A percentile compares a stretch with the other conserved stretches of the same genome.
Conservation (phyloP, 768 basidiomycete species). For the Mycena polygramma region DNA sequence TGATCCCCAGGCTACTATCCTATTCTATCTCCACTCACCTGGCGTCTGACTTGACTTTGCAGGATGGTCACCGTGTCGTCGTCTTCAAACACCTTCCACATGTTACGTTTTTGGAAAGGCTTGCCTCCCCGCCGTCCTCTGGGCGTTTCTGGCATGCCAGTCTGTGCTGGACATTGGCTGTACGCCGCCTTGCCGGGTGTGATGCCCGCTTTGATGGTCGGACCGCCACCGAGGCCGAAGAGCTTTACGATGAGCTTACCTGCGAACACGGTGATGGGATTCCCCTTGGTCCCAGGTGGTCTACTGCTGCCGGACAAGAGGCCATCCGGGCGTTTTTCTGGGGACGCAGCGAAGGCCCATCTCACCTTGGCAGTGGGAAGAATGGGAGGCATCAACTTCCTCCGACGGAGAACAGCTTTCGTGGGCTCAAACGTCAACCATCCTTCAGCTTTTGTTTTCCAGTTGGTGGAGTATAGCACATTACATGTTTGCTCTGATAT, state of each 20-base stretch:
- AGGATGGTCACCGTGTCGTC: constrained; percentile 26
- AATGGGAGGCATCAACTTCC: background rate
- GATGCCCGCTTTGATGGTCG: constrained; percentile 6
- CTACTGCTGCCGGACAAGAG: constrained; percentile 18
- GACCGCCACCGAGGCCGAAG: background rate
- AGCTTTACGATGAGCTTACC: constrained; percentile 17
- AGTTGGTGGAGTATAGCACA: too few relatives aligned
- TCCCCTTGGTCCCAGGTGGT: constrained; percentile 15
- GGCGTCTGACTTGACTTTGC: background rate
- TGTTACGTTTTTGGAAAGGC: background rate
- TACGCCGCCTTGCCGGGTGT: constrained; percentile 25
- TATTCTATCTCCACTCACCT: background rate
- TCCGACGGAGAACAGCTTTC: too few relatives aligned
- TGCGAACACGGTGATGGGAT: background rate
- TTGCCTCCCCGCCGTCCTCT: constrained; percentile 8
- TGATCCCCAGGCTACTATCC: constrained; percentile 27
- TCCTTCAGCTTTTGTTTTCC: too few relatives aligned
- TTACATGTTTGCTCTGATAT: too few relatives aligned
- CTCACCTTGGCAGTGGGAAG: constrained; percentile 1
- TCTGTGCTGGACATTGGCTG: constrained; percentile 25
- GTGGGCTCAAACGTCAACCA: too few relatives aligned
- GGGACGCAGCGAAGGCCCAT: constrained; percentile 11
- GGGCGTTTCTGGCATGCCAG: constrained; percentile 30
- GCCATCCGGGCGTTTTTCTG: constrained; percentile 22
- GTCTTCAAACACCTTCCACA: constrained; percentile 5